Evolutionary conservation across 768 basidiomycete species (phyloP).

Genomic region (Hortiboletus flavorubellus): DNA sequence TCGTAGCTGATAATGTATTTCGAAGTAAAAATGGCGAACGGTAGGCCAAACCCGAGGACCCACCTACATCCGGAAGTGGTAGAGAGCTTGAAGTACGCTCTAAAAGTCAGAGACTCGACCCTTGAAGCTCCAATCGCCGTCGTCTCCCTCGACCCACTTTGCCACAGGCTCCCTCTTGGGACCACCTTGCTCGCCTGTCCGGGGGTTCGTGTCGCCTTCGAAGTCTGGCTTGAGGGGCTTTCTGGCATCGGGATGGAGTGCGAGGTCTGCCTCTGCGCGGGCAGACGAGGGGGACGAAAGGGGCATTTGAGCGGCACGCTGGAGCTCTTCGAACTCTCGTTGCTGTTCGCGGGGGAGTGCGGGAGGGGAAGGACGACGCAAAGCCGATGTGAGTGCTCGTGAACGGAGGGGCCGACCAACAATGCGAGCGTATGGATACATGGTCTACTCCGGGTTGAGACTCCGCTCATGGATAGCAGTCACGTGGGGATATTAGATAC

Average conservation of each 20-base stretch:
- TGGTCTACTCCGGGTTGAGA: no score
- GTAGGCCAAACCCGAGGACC: background rate
- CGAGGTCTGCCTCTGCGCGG: conserved; percentile 36
- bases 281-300: conserved; percentile 26
- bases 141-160: conserved; percentile 47
- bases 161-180: conserved; percentile 83
- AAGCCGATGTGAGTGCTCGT: conserved; percentile 29
- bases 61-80: no score
- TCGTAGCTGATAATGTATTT: conserved; percentile 6
- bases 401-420: background rate
- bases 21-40: background rate
- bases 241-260: conserved; percentile 69
- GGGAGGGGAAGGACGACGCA: conserved; percentile 67
- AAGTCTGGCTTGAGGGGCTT: conserved; percentile 61
- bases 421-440: background rate
- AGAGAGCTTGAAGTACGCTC: background rate
- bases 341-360: conserved; percentile 74
- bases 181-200: conserved; percentile 81
- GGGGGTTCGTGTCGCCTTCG: conserved; percentile 76
- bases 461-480: no score
- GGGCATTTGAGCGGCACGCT: conserved; percentile 54
- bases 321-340: conserved; percentile 83
- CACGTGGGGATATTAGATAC: no score
- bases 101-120: conserved; percentile 87
- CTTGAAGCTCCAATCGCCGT: conserved; percentile 89